Conservation (phyloP, 352 stramenopile genomes). For the Globisporangium heterothallicum region DNA sequence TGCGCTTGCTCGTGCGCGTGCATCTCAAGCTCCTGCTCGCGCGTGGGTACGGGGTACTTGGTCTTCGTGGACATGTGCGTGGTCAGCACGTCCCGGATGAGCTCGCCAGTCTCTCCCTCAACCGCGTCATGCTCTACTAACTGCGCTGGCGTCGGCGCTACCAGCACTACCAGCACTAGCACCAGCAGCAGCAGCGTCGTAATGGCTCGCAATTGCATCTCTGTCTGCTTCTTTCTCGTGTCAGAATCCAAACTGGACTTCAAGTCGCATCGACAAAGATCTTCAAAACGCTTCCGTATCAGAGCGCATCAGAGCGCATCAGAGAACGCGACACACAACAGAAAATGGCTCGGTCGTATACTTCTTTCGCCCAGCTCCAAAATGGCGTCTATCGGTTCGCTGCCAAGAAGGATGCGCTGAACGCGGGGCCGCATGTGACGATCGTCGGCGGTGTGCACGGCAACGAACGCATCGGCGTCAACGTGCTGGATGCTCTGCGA, state of each 20-base stretch:
- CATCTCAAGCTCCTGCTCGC: constrained; percentile 2
- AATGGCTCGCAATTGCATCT: background rate
- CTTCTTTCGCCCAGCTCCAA: constrained; percentile 31
- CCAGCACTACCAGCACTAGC: constrained; percentile 15
- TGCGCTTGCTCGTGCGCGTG: constrained; percentile 2
- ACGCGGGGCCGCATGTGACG: constrained; percentile 37
- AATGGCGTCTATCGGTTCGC: constrained; percentile 48
- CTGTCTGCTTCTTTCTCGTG: background rate
- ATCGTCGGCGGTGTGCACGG: constrained; percentile 65
- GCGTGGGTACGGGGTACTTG: constrained; percentile 37
- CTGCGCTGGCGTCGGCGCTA: too few relatives aligned
- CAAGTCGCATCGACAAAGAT: too few relatives aligned
- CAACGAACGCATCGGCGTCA: constrained; percentile 68
- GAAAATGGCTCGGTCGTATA: constrained; percentile 24
- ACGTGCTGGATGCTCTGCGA: constrained; percentile 54
- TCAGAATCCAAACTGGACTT: too few relatives aligned
- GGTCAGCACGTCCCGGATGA: constrained; percentile 24
- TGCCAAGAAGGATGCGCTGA: background rate
- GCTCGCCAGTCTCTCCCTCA: too few relatives aligned
- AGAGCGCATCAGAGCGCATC: too few relatives aligned
- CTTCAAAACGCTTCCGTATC: too few relatives aligned
- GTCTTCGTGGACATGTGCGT: constrained; percentile 81
- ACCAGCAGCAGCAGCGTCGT: constrained; percentile 1
- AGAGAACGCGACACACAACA: constrained; percentile 5
- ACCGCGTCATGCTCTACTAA: too few relatives aligned